phyloP scores from a whole-genome alignment of 257 asterid species.

The Przewalskia tangutica region DNA sequence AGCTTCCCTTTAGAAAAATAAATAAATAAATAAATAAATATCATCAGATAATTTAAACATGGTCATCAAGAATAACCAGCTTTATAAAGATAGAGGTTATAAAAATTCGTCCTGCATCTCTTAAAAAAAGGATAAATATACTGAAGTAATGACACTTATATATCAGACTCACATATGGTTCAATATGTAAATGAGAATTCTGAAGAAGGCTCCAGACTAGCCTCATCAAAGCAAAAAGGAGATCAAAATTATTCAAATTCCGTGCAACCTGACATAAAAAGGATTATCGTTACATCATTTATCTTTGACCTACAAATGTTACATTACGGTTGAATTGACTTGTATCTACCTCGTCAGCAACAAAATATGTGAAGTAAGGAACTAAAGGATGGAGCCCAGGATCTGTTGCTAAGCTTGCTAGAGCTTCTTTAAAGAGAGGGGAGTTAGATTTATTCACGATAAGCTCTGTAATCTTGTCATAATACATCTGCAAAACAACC shows the following conservation, averaged over 20 bases:
- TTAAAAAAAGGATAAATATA: not conserved
- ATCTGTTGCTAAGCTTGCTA: constrained; percentile 90
- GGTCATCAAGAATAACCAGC: not conserved
- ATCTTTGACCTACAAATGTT: not conserved
- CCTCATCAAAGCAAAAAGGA: constrained; percentile 92
- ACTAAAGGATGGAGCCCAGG: constrained; percentile 95
- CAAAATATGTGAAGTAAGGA: constrained; percentile 87
- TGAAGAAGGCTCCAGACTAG: constrained; percentile 90
- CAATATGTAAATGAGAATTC: constrained; percentile 83
- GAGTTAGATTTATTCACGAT: constrained; percentile 65
- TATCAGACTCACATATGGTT: constrained; percentile 73
- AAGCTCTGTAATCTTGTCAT: constrained; percentile 91
- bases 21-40: not conserved
- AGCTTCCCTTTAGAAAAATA: not conserved
- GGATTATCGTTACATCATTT: constrained; percentile 6
- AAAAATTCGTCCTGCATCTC: not conserved
- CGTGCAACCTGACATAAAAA: constrained; percentile 63
- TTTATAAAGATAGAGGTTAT: not conserved
- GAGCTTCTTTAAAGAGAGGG: constrained; percentile 64
- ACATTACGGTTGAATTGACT: not conserved
- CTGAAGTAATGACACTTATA: not conserved
- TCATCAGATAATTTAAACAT: too few relatives aligned
- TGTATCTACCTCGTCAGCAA: constrained; percentile 75
- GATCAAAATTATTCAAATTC: constrained; percentile 56
- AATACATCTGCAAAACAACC: constrained; percentile 70